phyloP scores from a whole-genome alignment of 78 protist species.

The Speleostelium caveatum region DNA sequence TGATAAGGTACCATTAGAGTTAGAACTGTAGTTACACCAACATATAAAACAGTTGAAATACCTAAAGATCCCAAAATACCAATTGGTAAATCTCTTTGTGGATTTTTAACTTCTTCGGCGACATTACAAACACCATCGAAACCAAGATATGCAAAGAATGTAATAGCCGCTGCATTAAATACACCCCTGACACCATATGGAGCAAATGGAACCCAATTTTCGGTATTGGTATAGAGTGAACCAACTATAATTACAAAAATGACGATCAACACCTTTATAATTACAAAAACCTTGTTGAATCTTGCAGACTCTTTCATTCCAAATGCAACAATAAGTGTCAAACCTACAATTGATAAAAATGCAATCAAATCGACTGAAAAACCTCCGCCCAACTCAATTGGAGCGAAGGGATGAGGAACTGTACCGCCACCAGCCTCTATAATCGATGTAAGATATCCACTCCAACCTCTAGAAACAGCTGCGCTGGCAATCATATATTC shows the following conservation, averaged over 20 bases:
- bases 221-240: slow-evolving; percentile 28
- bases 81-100: slow-evolving; percentile 82
- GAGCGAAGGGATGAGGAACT: slow-evolving; percentile 47
- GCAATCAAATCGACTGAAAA: slow-evolving; percentile 64
- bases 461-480: slow-evolving; percentile 84
- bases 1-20: slow-evolving; percentile 75
- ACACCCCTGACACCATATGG: slow-evolving; percentile 78
- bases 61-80: slow-evolving; percentile 74
- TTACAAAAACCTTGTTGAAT: slow-evolving; percentile 62
- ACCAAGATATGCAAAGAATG: slow-evolving; percentile 84
- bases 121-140: slow-evolving; percentile 81
- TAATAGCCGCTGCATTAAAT: slow-evolving; percentile 67
- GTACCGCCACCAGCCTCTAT: slow-evolving; percentile 46
- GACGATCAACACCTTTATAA: slow-evolving; percentile 61
- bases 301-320: slow-evolving; percentile 81
- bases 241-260: slow-evolving; percentile 68
- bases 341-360: slow-evolving; percentile 4
- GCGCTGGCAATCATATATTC: slow-evolving; percentile 83
- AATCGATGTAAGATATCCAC: slow-evolving; percentile 26
- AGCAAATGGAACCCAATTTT: slow-evolving; percentile 58
- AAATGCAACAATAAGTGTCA: slow-evolving; percentile 60
- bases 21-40: slow-evolving; percentile 26
- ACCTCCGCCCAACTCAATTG: slow-evolving; percentile 17
- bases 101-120: slow-evolving; percentile 82
- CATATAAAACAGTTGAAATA: slow-evolving; percentile 67